Base-by-base conservation (phyloP, 805 yeast genomes). In the Yamadazyma insecticola region DNA sequence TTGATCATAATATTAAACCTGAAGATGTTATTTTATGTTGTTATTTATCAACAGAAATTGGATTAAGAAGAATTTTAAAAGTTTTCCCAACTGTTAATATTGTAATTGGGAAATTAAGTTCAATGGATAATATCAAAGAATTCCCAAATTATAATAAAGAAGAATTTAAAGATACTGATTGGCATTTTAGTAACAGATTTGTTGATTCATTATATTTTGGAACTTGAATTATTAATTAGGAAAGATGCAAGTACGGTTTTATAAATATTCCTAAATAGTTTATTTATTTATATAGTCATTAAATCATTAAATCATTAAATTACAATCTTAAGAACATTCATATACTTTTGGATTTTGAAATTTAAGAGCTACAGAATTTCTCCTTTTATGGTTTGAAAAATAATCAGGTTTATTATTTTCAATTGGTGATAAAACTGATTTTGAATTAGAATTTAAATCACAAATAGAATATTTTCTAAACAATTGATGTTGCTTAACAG, bases 171-270 rank as follows among this genome's bases (percentile, higher is more conserved):
- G 78, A 74, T 34, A 50, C 57, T 2, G 75, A 75, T 37, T 72
- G 77, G 68, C 74, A 78, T 70, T 76, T 81, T 51, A 61, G 78
- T 37, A 69, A 66, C 35, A 67, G 95, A 34, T 86, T 79, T 48
- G 67, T 88, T 16, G 96, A 87, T 54, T 59, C 80, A 8, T 67
- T 72, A 36, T 88, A 88, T 53, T 88, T 81, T 54, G 96, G 96
- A 5, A 77, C 88, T 4, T 51, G n/a, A n/a, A n/a, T n/a, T n/a
- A n/a, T n/a, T n/a, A n/a, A n/a, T n/a, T n/a, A n/a, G n/a, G n/a
- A n/a, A 12, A 13, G 8, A n/a, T 13, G 28, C 28, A 13, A 13
- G 11, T 25, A 8, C n/a, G n/a, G n/a, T n/a, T n/a, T n/a, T n/a
- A n/a, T 26, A 6, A 18, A 8, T 26, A 13, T 21, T 29, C 19